A percentile compares a stretch with the other conserved stretches of the same genome.
Evolutionary conservation across 768 basidiomycete species (phyloP).

Genomic region (Trametes sanguinea): DNA sequence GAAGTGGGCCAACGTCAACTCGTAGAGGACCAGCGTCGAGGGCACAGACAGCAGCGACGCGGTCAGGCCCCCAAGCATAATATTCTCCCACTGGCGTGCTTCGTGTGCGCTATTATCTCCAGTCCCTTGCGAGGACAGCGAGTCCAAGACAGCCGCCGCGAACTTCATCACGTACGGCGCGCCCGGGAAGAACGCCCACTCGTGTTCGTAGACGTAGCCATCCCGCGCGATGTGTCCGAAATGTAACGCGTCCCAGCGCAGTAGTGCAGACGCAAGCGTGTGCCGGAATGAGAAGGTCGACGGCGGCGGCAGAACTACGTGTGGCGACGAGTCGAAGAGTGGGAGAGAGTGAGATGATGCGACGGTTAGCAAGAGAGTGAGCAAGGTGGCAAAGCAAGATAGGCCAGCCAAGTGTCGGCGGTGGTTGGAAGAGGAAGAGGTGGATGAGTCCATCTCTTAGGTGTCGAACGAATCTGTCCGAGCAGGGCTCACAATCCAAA

Average conservation of each 20-base stretch:
- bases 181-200: slow-evolving; percentile 87
- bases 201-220: slow-evolving; percentile 69
- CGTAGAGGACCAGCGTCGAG: slow-evolving; percentile 50
- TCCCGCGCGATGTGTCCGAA: slow-evolving; percentile 67
- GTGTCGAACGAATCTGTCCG: too few relatives aligned
- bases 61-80: slow-evolving; percentile 40
- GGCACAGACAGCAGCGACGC: slow-evolving; percentile 34
- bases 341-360: slow-evolving; percentile 24
- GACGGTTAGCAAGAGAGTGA: slow-evolving; percentile 16
- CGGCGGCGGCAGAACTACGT: slow-evolving; percentile 12
- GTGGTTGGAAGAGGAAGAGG: not conserved
- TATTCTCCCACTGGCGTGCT: not conserved
- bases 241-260: slow-evolving; percentile 91
- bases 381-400: not conserved
- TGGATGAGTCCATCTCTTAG: too few relatives aligned
- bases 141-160: not conserved
- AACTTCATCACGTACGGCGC: slow-evolving; percentile 55
- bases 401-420: not conserved
- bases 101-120: too few relatives aligned
- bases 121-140: not conserved
- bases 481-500: too few relatives aligned
- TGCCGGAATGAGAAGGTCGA: slow-evolving; percentile 4
- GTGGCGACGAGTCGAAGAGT: slow-evolving; percentile 32
- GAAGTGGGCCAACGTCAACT: slow-evolving; percentile 60
- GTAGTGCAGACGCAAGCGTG: slow-evolving; percentile 34